Evolutionary conservation across 306 rosid genomes (phyloP).

Genomic region (Cucurbita maxima): DNA sequence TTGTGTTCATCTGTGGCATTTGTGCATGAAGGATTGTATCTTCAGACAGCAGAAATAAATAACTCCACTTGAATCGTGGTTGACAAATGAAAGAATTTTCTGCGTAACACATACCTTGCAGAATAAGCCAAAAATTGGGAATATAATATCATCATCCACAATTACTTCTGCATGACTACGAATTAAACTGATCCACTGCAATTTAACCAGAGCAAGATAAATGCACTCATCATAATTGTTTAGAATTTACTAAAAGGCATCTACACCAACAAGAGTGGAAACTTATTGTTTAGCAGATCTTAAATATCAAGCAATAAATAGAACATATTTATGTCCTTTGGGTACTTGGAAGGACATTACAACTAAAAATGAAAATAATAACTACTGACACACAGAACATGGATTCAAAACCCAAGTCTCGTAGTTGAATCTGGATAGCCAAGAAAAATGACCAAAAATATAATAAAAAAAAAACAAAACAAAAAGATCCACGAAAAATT

Average conservation of each 20-base stretch:
- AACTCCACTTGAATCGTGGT: background rate
- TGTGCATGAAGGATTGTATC: background rate
- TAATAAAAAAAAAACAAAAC: background rate
- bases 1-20: background rate
- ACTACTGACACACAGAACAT: background rate
- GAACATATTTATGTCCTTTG: too few species aligned
- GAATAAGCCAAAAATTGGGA: constrained; percentile 46
- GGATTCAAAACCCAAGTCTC: background rate
- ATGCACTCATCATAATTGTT: constrained; percentile 2
- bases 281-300: background rate
- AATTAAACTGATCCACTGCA: constrained; percentile 78
- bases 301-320: background rate
- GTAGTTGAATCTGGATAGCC: background rate
- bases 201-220: constrained; percentile 16
- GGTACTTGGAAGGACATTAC: background rate
- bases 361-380: background rate
- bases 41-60: background rate
- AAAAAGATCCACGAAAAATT: constrained; percentile 1
- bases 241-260: background rate
- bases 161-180: constrained; percentile 78
- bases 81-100: background rate
- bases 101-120: constrained; percentile 46
- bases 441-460: background rate
- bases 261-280: background rate
- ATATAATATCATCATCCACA: constrained; percentile 49